Evolutionary conservation across 169 alveolate genomes (phyloP), one percentile per base, ranked within the genome.

Genomic region (Plasmodium blacklocki): DNA sequence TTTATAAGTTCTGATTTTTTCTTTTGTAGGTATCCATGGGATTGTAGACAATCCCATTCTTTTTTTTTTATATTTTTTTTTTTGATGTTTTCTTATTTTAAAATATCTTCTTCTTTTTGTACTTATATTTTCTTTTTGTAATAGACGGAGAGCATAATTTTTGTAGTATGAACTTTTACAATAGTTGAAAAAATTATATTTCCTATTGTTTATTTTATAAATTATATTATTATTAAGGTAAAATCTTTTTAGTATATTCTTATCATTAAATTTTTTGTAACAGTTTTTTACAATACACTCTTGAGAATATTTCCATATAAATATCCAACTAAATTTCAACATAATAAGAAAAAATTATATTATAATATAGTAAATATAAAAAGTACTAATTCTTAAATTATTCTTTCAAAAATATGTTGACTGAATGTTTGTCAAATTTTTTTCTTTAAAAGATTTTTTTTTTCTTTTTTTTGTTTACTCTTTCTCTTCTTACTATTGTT

Each of bases 61-160:
- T 52, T 88, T 60, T 88, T 94, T 94, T 88, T 93, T 94, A 88
- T 95, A 91, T 73, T 94, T 94, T 91, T 93, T 94, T 88, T 93
- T 94, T 88, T 93, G 93, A 93, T 94, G 96, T 80, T 94, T 94
- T 58, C 93, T 88, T 56, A 94, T 94, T 76, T 93, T 93, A 85
- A 91, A 94, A 67, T 86, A 89, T 19, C 95, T 75, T 89, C 96
- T 89, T 88, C 94, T 91, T 50, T 91, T 93, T 43, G 96, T 94
- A 88, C 95, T 93, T 68, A 94, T 94, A 29, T 49, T 62, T 21
- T 72, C 60, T 18, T 66, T 71, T 21, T 70, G 43, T 59, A 71
- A 39, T 49, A 85, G 43, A 19, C 62, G 45, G 49, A 67, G 68
- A 45, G 45, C 59, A 59, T 32, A 32, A 32, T 54, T 39, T 76